Conservation (phyloP, 768 basidiomycete species). For the Leccinum barrowsii region DNA sequence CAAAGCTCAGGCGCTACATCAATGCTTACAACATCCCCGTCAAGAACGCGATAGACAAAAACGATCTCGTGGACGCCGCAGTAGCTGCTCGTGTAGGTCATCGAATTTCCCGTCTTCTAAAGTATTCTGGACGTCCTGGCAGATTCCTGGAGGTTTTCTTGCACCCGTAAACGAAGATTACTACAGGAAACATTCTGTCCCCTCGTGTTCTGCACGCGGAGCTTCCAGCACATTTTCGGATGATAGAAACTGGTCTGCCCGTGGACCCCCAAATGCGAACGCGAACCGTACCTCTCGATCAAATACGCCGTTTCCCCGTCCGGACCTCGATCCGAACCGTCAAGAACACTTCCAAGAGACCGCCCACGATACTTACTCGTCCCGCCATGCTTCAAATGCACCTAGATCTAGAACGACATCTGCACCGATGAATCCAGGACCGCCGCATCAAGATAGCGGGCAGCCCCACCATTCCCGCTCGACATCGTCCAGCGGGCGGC, state of each 20-base stretch:
- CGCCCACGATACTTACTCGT: slow-evolving; percentile 9
- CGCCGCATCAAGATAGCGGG: neutral
- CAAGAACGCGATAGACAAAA: slow-evolving; percentile 68
- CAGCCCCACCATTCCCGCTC: slow-evolving; percentile 13
- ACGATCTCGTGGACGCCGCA: slow-evolving; percentile 69
- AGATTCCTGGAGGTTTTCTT: slow-evolving; percentile 65
- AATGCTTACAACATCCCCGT: slow-evolving; percentile 65
- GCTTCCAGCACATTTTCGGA: slow-evolving; percentile 15
- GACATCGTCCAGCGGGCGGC: slow-evolving; percentile 18
- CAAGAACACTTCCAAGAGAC: slow-evolving; percentile 18
- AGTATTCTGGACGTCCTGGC: neutral
- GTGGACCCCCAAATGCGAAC: slow-evolving; percentile 8
- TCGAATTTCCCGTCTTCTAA: neutral
- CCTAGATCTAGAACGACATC: slow-evolving; percentile 23
- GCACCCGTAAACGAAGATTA: slow-evolving; percentile 54
- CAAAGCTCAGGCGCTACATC: slow-evolving; percentile 66
- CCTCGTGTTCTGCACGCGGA: slow-evolving; percentile 10
- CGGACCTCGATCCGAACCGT: slow-evolving; percentile 55
- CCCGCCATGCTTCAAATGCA: slow-evolving; percentile 13
- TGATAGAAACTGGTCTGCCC: slow-evolving; percentile 14
- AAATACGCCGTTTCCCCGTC: slow-evolving; percentile 49
- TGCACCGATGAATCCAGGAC: slow-evolving; percentile 14
- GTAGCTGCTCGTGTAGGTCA: slow-evolving; percentile 47
- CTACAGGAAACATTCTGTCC: slow-evolving; percentile 30
- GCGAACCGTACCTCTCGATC: slow-evolving; percentile 21